phyloP scores from a whole-genome alignment of 257 asterid species.

The Ajuga chamaepitys region DNA sequence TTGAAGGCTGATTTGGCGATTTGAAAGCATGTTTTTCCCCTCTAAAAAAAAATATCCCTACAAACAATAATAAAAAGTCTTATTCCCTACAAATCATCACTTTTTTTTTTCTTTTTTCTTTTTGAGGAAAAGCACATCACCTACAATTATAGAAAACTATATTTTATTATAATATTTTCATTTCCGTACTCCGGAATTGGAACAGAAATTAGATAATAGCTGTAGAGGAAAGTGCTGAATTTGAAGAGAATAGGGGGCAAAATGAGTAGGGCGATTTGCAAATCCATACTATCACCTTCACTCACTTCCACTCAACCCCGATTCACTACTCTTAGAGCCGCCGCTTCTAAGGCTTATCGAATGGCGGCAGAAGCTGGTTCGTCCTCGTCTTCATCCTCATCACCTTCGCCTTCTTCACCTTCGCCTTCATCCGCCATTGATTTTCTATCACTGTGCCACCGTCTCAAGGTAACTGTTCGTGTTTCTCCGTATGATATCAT shows the following conservation, averaged over 20 bases:
- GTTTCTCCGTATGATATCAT: not conserved
- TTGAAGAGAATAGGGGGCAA: not conserved
- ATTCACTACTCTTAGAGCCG: slow-evolving; percentile 18
- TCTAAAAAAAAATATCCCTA: no score
- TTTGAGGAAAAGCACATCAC: no score
- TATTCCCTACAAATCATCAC: no score
- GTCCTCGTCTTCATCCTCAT: slow-evolving; percentile 19
- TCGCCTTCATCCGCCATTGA: slow-evolving; percentile 78
- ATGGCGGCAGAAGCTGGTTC: slow-evolving; percentile 51
- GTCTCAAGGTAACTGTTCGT: slow-evolving; percentile 62
- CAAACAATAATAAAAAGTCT: no score
- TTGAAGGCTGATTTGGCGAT: no score
- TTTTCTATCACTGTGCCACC: slow-evolving; percentile 89
- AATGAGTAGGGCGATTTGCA: slow-evolving; percentile 35
- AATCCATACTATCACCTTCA: slow-evolving; percentile 26
- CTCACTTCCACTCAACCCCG: slow-evolving; percentile 38
- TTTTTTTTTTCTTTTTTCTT: no score
- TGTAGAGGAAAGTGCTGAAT: not conserved
- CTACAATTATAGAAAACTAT: no score
- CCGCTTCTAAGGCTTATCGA: slow-evolving; percentile 30
- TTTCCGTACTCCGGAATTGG: not conserved
- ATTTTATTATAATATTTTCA: no score
- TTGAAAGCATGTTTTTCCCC: no score
- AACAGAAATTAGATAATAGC: not conserved
- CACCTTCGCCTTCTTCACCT: slow-evolving; percentile 22